Base-by-base conservation (phyloP, 2,329 filamentous ascomycete genomes). In the Proliferodiscus dingleyae region DNA sequence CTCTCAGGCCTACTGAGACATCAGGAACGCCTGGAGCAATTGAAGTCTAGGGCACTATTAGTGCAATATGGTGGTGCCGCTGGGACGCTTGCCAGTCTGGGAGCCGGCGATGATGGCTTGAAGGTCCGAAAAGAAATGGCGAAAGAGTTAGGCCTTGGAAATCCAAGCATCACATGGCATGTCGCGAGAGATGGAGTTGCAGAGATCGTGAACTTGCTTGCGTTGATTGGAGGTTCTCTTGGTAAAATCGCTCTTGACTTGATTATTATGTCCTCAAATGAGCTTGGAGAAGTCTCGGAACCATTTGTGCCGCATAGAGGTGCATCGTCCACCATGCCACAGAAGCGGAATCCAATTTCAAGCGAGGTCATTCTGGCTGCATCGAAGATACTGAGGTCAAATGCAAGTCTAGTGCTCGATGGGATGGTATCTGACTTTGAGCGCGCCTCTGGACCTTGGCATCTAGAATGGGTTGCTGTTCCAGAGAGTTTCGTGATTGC, bases 391-490 rank as follows among this genome's bases (percentile, higher is more conserved):
- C 63, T 79, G 0, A 67, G 74, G 4, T 69, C 73, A 0, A 71
- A 78, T 43, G 74, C 75, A 0, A 66, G 71, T 0, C 61, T 79
- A 3, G 71, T 71, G 1, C 66, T 79, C 1, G 75, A 79, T 51
- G 74, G 67, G 2, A 78, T 80, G 76, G 72, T 80, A 0, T 68
- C 69, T 0, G 76, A 79, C 49, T 78, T 78, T 41, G 77, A 80
- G 56, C 70, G 77, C 1, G 75, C 75, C 1, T 75, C 72, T 7
- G 75, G 77, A 0, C 75, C 76, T 0, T 80, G 76, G 77, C 75
- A 80, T 60, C 60, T 80, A 6, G 76, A 80, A 52, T 80, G 75
- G 76, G 69, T 72, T 3, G 74, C 75, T 8, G 60, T 80, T 0
- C 75, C 76, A 0, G 70, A 74, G 43, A 71, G 69, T 34, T 80